phyloP scores from a whole-genome alignment of 495 filamentous ascomycete genomes.

The Talaromyces borbonicus region DNA sequence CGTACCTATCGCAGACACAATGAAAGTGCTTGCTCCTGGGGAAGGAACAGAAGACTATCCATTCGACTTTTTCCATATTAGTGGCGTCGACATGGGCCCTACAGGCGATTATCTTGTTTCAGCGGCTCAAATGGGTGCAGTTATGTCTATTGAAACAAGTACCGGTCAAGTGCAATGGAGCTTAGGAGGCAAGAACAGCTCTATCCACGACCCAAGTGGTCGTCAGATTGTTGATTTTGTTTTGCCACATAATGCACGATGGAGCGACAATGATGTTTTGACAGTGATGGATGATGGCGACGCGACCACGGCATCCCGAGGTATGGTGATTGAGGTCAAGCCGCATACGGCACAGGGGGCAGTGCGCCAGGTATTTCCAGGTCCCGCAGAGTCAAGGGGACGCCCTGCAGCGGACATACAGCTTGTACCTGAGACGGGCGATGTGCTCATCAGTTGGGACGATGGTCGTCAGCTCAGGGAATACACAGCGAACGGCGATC shows the following conservation, averaged over 20 bases:
- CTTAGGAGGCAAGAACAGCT: conserved; percentile 34
- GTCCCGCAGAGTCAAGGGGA: conserved; percentile 32
- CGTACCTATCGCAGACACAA: conserved; percentile 17
- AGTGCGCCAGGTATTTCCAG: conserved; percentile 25
- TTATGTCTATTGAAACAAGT: conserved; percentile 37
- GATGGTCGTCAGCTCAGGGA: conserved; percentile 43
- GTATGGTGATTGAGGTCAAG: conserved; percentile 26
- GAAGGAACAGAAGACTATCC: conserved; percentile 8
- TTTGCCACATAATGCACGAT: conserved; percentile 51
- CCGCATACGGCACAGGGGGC: conserved; percentile 33
- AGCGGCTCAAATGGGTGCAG: conserved; percentile 40
- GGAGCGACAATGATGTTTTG: conserved; percentile 30
- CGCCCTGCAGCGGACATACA: conserved; percentile 50
- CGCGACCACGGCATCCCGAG: conserved; percentile 22
- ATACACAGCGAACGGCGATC: conserved; percentile 36
- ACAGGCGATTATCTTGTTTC: conserved; percentile 50
- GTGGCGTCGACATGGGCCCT: conserved; percentile 47
- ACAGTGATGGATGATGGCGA: conserved; percentile 45
- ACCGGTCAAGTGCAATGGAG: conserved; percentile 49
- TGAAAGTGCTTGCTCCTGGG: conserved; percentile 12
- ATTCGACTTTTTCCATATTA: conserved; percentile 50
- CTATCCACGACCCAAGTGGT: conserved; percentile 22
- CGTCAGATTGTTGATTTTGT: conserved; percentile 29
- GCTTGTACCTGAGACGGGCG: conserved; percentile 37
- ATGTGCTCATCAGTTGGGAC: conserved; percentile 50